Evolutionary conservation across 225 moss, liverwort and hornwort species (phyloP), one percentile per base, ranked within the genome.

Genomic region (Straminergon stramineum): DNA sequence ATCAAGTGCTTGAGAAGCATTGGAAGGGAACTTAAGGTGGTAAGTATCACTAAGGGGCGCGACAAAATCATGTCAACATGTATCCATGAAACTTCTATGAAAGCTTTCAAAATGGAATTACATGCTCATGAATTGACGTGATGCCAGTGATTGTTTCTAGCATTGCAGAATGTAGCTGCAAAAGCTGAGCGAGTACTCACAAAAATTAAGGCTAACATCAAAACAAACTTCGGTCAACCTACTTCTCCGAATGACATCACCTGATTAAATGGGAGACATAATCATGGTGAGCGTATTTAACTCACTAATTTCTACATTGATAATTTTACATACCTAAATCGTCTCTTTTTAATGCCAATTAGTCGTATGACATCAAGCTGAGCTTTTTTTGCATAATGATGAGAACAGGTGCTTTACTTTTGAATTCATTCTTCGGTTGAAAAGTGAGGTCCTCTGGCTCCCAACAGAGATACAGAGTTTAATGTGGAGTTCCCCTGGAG

Each of bases 181-280:
- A 98, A 98, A 95, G 98, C 98, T 64, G 98, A 97, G 90, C 97
- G 97, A 64, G 97, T 97, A 39, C 94, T 98, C 17, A 97, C 94
- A 35, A 97, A 98, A 91, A 96, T 98, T 68, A 98, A 97, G 92
- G 97, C 96, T 60, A 97, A 98, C 91, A 90, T 97, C 41, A 98
- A 97, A 90, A 93, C 97, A 86, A 97, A 98, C 56, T 95, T 95
- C 64, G 94, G 93, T 81, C 95, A 96, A 79, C 89, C 96, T 85
- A 85, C 91, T 73, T 94, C 91, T 91, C 93, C 93, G 60, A 90
- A 94, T 81, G 90, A 71, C 73, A 74, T 84, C 23, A 51, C 87
- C 70, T 92, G 95, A 79, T 84, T 91, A 43, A 90, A 91, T 91
- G 92, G 94, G 51, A 93, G 85, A 84, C 89, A 84, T 62, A 84